Evolutionary conservation across 805 yeast species (phyloP).

Genomic region (Kazachstania africana): DNA sequence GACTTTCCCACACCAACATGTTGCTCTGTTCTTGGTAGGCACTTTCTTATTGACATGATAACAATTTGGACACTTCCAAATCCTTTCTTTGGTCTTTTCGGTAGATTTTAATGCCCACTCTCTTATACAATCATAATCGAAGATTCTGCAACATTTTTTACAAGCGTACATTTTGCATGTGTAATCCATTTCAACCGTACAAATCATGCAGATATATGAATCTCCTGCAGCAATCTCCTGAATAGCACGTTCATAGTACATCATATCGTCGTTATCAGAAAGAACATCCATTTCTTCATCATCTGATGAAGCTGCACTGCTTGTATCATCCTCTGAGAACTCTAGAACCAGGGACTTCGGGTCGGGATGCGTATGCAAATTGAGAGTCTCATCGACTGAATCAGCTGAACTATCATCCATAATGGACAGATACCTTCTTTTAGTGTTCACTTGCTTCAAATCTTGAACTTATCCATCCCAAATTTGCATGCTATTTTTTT

Average conservation of each 20-base stretch:
- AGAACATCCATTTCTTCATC: constrained; percentile 3
- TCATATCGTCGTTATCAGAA: constrained; percentile 13
- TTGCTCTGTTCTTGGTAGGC: constrained; percentile 33
- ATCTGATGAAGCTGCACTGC: background rate
- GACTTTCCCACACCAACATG: constrained; percentile 84
- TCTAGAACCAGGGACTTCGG: constrained; percentile 4
- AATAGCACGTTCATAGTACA: constrained; percentile 23
- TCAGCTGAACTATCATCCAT: too few species aligned
- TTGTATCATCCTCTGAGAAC: constrained; percentile 6
- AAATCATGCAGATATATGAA: constrained; percentile 74
- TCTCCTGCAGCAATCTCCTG: constrained; percentile 34
- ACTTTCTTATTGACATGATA: constrained; percentile 37
- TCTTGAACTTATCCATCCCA: too few species aligned
- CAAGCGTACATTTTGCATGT: constrained; percentile 72
- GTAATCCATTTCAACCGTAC: constrained; percentile 70
- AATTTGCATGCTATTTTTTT: too few species aligned
- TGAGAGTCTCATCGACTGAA: too few species aligned
- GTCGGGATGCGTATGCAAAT: too few species aligned
- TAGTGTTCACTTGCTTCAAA: too few species aligned
- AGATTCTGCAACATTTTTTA: constrained; percentile 63
- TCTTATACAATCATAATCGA: constrained; percentile 71
- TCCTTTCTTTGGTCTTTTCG: constrained; percentile 43
- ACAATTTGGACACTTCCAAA: constrained; percentile 81
- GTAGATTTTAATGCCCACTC: constrained; percentile 81
- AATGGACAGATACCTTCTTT: too few species aligned